Evolutionary conservation across 495 filamentous ascomycete species (phyloP).

Genomic region (Chaetomium cochliodes): DNA sequence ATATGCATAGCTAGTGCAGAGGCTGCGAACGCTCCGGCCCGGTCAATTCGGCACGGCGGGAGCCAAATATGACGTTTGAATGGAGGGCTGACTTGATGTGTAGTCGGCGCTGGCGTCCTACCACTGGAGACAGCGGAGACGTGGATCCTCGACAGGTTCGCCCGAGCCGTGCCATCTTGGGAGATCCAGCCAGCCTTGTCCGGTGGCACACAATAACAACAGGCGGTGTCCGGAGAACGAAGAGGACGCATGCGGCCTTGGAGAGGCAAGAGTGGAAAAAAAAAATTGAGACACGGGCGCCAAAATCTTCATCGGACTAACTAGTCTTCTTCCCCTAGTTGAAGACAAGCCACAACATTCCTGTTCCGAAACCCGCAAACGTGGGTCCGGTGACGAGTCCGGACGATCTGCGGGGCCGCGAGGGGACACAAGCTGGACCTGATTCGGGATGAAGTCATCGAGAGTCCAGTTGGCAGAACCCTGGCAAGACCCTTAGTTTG

Average conservation of each 20-base stretch:
- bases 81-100: neutral
- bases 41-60: neutral
- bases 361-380: slow-evolving; percentile 12
- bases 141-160: neutral
- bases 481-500: no score
- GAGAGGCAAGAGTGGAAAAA: no score
- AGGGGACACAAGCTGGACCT: neutral
- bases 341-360: slow-evolving; percentile 3
- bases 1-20: no score
- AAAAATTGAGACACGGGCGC: neutral
- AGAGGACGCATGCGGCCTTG: slow-evolving; percentile 2
- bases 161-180: neutral
- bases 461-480: neutral
- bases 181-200: neutral
- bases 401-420: slow-evolving; percentile 4
- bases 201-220: neutral
- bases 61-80: neutral
- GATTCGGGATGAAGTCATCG: slow-evolving; percentile 1
- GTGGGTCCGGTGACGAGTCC: slow-evolving; percentile 9
- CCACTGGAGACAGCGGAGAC: neutral
- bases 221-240: neutral
- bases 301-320: neutral
- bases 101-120: neutral
- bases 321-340: neutral
- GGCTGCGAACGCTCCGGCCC: neutral